Percentiles rank a stretch among this genome's conserved stretches.
Conservation (phyloP, 495 filamentous ascomycete species). For the Patellaria atrata region DNA sequence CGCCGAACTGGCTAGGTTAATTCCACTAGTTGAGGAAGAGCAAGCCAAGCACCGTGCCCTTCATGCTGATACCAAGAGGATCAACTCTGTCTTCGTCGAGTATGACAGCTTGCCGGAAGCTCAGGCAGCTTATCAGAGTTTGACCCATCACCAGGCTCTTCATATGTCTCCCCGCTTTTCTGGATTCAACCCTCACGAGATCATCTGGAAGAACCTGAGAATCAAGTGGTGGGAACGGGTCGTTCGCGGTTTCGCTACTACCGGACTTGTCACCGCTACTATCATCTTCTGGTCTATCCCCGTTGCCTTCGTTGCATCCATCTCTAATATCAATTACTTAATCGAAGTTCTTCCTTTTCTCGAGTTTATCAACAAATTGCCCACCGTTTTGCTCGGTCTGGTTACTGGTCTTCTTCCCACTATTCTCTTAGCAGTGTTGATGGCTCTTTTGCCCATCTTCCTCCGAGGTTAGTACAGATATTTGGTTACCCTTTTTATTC, state of each 20-base stretch:
- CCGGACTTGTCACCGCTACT: conserved; percentile 57
- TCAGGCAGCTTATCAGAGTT: conserved; percentile 70
- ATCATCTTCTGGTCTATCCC: conserved; percentile 97
- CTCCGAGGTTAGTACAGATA: conserved; percentile 47
- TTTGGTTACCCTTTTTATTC: not conserved
- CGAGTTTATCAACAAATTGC: conserved; percentile 58
- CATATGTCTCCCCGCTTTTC: conserved; percentile 85
- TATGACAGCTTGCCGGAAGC: conserved; percentile 70
- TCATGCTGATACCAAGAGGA: conserved; percentile 48
- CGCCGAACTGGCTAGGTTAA: conserved; percentile 62
- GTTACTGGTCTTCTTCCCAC: conserved; percentile 74
- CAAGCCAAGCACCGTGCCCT: conserved; percentile 65
- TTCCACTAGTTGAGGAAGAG: conserved; percentile 60
- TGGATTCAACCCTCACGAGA: conserved; percentile 67
- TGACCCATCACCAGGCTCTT: conserved; percentile 77
- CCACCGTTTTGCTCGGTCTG: conserved; percentile 56
- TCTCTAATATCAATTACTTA: conserved; percentile 73
- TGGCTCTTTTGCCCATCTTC: conserved; percentile 78
- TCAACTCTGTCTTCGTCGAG: conserved; percentile 76
- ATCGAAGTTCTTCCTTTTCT: conserved; percentile 49
- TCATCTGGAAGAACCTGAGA: conserved; percentile 77
- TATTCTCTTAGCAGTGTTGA: conserved; percentile 67
- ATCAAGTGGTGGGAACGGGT: conserved; percentile 83
- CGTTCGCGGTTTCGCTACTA: conserved; percentile 52
- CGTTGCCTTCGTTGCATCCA: conserved; percentile 66